These are phyloP conservation scores for Candida sanyiensis DNA, from an alignment of 805 yeast species.

Conservation along the genomic window DNA sequence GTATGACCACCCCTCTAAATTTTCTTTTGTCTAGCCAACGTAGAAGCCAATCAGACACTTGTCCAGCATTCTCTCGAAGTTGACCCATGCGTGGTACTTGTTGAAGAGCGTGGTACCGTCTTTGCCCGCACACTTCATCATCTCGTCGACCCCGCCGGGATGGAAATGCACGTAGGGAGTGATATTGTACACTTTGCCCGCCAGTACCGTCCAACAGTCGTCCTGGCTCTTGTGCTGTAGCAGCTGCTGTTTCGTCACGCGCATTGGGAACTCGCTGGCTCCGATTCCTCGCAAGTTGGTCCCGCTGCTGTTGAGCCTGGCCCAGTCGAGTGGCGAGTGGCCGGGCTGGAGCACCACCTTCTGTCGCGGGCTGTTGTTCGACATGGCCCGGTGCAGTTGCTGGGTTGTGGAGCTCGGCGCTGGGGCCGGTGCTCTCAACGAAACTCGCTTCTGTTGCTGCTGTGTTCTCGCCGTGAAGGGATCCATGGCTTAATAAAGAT, in stretches of 20 bases:
- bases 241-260: conserved; percentile 53
- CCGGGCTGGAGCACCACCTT: conserved; percentile 73
- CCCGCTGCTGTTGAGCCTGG: conserved; percentile 44
- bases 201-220: conserved; percentile 84
- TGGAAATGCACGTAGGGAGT: conserved; percentile 80
- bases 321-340: conserved; percentile 87
- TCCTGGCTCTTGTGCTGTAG: conserved; percentile 48
- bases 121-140: conserved; percentile 73
- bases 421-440: too few relatives aligned
- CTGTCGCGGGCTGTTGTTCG: conserved; percentile 27
- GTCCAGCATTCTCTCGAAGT: conserved; percentile 73
- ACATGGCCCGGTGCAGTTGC: conserved; percentile 15
- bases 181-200: conserved; percentile 80
- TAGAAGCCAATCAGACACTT: conserved; percentile 66
- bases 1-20: not conserved
- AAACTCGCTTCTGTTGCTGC: too few relatives aligned
- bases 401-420: too few relatives aligned
- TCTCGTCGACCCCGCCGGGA: conserved; percentile 85
- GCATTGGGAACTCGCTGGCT: conserved; percentile 49
- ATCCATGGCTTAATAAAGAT: too few relatives aligned
- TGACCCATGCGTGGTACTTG: conserved; percentile 77
- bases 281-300: conserved; percentile 49
- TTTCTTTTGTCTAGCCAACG: conserved; percentile 8
- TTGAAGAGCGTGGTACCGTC: conserved; percentile 78
- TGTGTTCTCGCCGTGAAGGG: too few relatives aligned